These are phyloP conservation scores for Malassezia equina DNA, from an alignment of 1,284 basidiomycete genomes.

Conservation along the genomic window DNA sequence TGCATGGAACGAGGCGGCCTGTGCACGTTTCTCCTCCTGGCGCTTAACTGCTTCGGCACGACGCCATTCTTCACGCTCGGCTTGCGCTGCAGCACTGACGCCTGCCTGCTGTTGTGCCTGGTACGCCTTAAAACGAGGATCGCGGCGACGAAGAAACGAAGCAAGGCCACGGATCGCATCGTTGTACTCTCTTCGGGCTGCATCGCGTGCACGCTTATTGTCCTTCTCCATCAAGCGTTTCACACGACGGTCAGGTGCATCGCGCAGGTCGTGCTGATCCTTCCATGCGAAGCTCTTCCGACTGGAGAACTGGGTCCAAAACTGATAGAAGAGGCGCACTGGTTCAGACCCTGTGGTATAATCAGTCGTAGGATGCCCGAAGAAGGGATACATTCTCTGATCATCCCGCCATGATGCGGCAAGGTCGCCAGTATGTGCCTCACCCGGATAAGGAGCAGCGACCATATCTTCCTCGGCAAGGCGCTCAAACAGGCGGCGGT, in stretches of 20 bases:
- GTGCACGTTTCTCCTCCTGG: constrained; percentile 49
- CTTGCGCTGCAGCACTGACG: constrained; percentile 55
- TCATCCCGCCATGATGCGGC: constrained; percentile 21
- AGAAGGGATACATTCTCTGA: constrained; percentile 55
- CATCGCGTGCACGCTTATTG: constrained; percentile 81
- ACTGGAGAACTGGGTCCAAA: constrained; percentile 78
- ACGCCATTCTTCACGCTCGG: constrained; percentile 32
- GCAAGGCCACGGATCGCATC: constrained; percentile 69
- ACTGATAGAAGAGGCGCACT: constrained; percentile 62
- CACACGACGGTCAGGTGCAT: constrained; percentile 76
- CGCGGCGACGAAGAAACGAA: constrained; percentile 79
- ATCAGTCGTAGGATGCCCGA: constrained; percentile 68
- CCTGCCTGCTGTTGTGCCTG: constrained; percentile 42
- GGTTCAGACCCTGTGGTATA: constrained; percentile 52
- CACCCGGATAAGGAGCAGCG: constrained; percentile 50
- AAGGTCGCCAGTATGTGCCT: constrained; percentile 37
- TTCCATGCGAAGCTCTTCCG: constrained; percentile 82
- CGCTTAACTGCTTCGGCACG: constrained; percentile 49
- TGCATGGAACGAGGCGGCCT: constrained; percentile 53
- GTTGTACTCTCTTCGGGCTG: constrained; percentile 81
- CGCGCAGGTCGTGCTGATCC: constrained; percentile 69
- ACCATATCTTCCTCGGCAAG: constrained; percentile 69
- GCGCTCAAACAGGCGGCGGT: constrained; percentile 74
- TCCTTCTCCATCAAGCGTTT: constrained; percentile 84
- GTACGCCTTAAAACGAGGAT: constrained; percentile 70